A percentile compares a stretch with the other conserved stretches of the same genome.
Evolutionary conservation across 768 basidiomycete genomes (phyloP).

Genomic region (Mycena leptocephala): DNA sequence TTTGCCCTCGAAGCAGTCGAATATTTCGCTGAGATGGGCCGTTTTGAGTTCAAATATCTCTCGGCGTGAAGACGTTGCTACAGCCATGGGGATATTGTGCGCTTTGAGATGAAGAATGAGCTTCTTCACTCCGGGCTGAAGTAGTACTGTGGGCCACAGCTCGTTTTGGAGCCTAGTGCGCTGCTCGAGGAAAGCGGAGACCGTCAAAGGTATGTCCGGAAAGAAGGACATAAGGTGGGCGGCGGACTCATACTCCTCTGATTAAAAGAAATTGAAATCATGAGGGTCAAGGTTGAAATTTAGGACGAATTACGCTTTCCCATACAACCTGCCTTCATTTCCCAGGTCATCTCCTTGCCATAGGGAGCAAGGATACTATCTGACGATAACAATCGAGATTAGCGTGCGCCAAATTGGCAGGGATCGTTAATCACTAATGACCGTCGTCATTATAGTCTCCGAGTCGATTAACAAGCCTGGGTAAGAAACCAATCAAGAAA

Average conservation of each 20-base stretch:
- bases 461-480: conserved; percentile 84
- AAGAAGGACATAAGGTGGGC: conserved; percentile 84
- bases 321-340: conserved; percentile 92
- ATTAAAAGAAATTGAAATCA: neutral
- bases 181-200: conserved; percentile 72
- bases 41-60: conserved; percentile 82
- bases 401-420: neutral
- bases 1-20: conserved; percentile 74
- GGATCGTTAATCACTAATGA: conserved; percentile 72
- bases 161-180: conserved; percentile 73
- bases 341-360: conserved; percentile 89
- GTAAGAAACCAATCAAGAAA: neutral
- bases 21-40: conserved; percentile 70
- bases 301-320: conserved; percentile 75
- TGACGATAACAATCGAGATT: conserved; percentile 41
- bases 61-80: conserved; percentile 84
- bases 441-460: conserved; percentile 82
- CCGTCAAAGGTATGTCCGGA: conserved; percentile 77
- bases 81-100: conserved; percentile 82
- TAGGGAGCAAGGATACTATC: conserved; percentile 82
- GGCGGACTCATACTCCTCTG: conserved; percentile 78
- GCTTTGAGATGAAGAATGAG: conserved; percentile 81
- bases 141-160: conserved; percentile 78
- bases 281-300: neutral
- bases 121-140: conserved; percentile 81